A percentile compares a stretch with the other conserved stretches of the same genome.
Conservation (phyloP, 2,329 filamentous ascomycete genomes). For the Nigrospora osmanthi region DNA sequence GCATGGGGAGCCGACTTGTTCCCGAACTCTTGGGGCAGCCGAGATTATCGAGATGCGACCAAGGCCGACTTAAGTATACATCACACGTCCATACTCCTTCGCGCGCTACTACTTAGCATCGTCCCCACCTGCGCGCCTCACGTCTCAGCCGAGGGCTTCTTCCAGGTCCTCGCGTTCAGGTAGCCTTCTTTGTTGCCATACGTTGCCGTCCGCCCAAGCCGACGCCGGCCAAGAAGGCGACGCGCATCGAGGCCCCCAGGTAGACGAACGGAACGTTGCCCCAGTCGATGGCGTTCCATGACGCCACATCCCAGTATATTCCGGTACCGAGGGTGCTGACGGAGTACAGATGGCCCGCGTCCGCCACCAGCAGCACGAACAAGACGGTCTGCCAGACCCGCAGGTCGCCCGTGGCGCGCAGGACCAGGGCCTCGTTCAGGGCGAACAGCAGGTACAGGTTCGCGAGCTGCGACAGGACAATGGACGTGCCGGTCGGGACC, state of each 20-base stretch:
- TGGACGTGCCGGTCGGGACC: constrained; percentile 52
- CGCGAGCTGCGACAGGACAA: constrained; percentile 66
- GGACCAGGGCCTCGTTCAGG: constrained; percentile 68
- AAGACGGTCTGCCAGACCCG: constrained; percentile 64
- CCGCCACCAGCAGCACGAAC: constrained; percentile 62
- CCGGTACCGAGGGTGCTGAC: constrained; percentile 48
- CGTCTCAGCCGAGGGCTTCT: too few species aligned
- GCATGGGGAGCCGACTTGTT: too few species aligned
- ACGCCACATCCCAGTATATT: constrained; percentile 55
- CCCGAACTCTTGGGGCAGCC: too few species aligned
- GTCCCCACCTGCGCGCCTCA: too few species aligned
- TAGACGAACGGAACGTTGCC: constrained; percentile 68
- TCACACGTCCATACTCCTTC: too few species aligned
- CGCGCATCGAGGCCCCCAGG: constrained; percentile 49
- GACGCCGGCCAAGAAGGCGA: constrained; percentile 50
- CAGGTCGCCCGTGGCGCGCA: constrained; percentile 60
- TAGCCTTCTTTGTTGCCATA: constrained; percentile 10
- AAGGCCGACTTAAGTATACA: too few species aligned
- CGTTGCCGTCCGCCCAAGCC: constrained; percentile 30
- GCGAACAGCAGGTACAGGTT: constrained; percentile 74
- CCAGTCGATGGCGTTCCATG: constrained; percentile 62
- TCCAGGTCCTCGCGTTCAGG: constrained; percentile 2
- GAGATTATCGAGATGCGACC: too few species aligned
- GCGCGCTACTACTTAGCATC: too few species aligned
- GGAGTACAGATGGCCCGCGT: constrained; percentile 67